phyloP scores from a whole-genome alignment of 2,329 filamentous ascomycete genomes.

The Aureobasidium sp. region DNA sequence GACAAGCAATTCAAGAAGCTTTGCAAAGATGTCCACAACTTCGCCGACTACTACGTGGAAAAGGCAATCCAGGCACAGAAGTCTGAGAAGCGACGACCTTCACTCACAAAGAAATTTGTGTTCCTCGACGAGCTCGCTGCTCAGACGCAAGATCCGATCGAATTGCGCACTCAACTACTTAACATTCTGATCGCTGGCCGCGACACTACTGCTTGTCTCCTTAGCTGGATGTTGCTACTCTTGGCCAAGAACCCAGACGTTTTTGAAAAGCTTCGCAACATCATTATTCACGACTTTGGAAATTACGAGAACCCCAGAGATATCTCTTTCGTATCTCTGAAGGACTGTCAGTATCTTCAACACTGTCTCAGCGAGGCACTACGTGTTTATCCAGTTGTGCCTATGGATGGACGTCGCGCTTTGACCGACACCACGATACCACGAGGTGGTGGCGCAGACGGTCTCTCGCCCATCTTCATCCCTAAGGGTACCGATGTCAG shows the following conservation, averaged over 20 bases:
- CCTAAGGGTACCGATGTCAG: constrained; percentile 50
- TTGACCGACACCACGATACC: constrained; percentile 57
- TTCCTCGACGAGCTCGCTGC: constrained; percentile 53
- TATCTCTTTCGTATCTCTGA: constrained; percentile 31
- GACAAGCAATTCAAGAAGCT: constrained; percentile 39
- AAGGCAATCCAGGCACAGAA: constrained; percentile 38
- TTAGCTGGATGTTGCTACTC: constrained; percentile 42
- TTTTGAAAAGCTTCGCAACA: constrained; percentile 32
- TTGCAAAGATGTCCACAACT: constrained; percentile 31
- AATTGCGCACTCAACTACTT: constrained; percentile 50
- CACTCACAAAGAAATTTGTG: constrained; percentile 42
- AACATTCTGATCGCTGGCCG: constrained; percentile 60
- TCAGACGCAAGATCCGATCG: constrained; percentile 48
- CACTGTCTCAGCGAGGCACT: constrained; percentile 72
- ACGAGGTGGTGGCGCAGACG: constrained; percentile 53
- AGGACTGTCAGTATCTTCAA: constrained; percentile 41
- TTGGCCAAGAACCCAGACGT: constrained; percentile 35
- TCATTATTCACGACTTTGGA: constrained; percentile 28
- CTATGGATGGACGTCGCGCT: constrained; percentile 58
- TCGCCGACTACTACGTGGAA: constrained; percentile 56
- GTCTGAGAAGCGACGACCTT: neutral
- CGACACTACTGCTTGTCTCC: constrained; percentile 62
- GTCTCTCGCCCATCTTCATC: constrained; percentile 55
- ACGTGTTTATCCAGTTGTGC: constrained; percentile 61
- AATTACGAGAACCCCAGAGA: constrained; percentile 43